Conservation (phyloP, 202 grass and related monocot genomes). For the Dendrocalamus latiflorus region DNA sequence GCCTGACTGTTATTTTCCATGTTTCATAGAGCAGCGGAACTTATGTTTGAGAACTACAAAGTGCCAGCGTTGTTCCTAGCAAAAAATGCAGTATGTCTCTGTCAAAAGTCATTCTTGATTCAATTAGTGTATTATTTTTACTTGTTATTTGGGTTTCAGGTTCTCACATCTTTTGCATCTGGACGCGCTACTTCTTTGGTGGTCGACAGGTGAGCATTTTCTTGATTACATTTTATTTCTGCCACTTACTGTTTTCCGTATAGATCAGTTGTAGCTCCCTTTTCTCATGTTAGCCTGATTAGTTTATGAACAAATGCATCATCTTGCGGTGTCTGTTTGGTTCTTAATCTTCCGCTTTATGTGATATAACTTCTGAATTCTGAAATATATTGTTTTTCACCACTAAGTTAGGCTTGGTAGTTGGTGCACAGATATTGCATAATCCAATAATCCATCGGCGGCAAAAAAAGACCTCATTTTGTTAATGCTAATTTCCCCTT, state of each 20-base stretch:
- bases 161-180: constrained; percentile 99
- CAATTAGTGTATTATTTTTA: constrained; percentile 28
- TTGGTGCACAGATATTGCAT: background rate
- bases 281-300: constrained; percentile 6
- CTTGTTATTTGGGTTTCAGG: constrained; percentile 51
- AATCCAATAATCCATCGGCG: background rate
- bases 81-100: constrained; percentile 91
- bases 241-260: background rate
- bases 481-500: background rate
- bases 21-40: constrained; percentile 74
- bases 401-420: background rate
- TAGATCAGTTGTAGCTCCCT: background rate
- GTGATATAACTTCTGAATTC: background rate
- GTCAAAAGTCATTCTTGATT: constrained; percentile 17
- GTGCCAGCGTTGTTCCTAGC: constrained; percentile 92
- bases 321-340: background rate
- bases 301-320: constrained; percentile 3
- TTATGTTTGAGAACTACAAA: constrained; percentile 99
- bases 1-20: constrained; percentile 38
- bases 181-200: constrained; percentile 94
- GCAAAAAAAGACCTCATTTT: background rate
- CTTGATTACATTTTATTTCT: background rate
- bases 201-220: constrained; percentile 78
- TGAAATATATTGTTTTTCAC: constrained; percentile 11
- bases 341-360: background rate